Evolutionary conservation across 2,329 filamentous ascomycete species (phyloP).

Genomic region (Colletotrichum zoysiae): DNA sequence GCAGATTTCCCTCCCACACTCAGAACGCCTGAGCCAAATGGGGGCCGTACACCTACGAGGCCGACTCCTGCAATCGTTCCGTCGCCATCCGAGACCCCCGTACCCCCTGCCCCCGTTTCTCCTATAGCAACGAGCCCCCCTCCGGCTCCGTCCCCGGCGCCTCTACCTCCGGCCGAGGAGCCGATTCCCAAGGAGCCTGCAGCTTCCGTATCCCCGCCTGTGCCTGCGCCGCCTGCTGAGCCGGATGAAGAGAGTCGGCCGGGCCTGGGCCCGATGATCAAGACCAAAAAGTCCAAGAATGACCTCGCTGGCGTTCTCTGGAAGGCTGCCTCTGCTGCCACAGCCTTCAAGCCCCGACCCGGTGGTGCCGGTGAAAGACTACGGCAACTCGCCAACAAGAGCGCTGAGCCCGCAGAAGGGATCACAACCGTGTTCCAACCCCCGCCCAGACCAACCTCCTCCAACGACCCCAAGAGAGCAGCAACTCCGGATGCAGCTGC

Average conservation of each 20-base stretch:
- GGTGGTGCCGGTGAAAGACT: conserved; percentile 89
- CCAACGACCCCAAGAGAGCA: conserved; percentile 51
- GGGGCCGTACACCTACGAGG: conserved; percentile 34
- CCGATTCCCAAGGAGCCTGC: conserved; percentile 39
- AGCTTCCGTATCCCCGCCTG: conserved; percentile 33
- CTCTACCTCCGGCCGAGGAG: conserved; percentile 20
- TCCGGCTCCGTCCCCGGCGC: conserved; percentile 16
- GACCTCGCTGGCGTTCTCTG: conserved; percentile 82
- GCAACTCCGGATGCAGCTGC: conserved; percentile 45
- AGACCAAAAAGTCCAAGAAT: conserved; percentile 78
- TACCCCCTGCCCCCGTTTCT: conserved; percentile 33
- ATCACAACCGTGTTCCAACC: conserved; percentile 91
- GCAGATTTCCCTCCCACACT: conserved; percentile 28
- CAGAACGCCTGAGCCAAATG: conserved; percentile 36
- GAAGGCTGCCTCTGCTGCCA: conserved; percentile 79
- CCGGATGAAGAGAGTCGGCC: conserved; percentile 67
- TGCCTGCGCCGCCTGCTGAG: conserved; percentile 47
- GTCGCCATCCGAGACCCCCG: conserved; percentile 28
- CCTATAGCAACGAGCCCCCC: conserved; percentile 22
- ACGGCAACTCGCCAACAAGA: conserved; percentile 69
- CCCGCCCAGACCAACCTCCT: conserved; percentile 66
- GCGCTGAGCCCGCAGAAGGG: conserved; percentile 66
- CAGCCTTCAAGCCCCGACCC: conserved; percentile 83
- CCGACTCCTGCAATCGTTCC: conserved; percentile 17
- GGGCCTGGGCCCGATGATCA: conserved; percentile 91